Percentiles rank a stretch among this genome's conserved stretches.
These are phyloP conservation scores for Atalantia buxifolia DNA, from an alignment of 345 rosid species.

Conservation along the genomic window DNA sequence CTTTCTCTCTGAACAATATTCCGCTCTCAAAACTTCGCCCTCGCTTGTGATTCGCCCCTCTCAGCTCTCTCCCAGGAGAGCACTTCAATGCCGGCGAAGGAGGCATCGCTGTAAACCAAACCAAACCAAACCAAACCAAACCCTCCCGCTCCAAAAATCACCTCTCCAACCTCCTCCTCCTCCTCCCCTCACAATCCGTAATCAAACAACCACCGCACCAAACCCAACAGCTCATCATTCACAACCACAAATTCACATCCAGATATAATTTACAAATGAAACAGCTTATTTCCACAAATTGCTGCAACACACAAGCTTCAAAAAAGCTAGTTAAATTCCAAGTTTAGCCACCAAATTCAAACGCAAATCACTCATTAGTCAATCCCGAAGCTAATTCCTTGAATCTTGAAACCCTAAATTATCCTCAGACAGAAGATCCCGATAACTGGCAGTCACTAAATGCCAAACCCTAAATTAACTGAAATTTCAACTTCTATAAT, in stretches of 20 bases:
- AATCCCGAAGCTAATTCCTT: slow-evolving; percentile 7
- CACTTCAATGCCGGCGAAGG: slow-evolving; percentile 81
- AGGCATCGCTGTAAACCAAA: slow-evolving; percentile 48
- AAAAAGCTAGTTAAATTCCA: slow-evolving; percentile 3
- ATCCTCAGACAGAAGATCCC: slow-evolving; percentile 9
- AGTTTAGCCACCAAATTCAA: not conserved
- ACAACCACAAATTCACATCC: not conserved
- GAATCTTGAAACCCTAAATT: slow-evolving; percentile 34
- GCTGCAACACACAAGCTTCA: not conserved
- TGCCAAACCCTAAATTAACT: slow-evolving; percentile 28
- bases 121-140: slow-evolving; percentile 13
- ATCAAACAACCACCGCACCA: not conserved
- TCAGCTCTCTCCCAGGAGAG: slow-evolving; percentile 72
- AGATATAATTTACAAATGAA: not conserved
- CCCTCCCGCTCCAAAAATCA: slow-evolving; percentile 9
- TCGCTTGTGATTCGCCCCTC: slow-evolving; percentile 60
- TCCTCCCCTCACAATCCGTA: not conserved
- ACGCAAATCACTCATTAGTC: not conserved
- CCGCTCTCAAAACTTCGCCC: slow-evolving; percentile 77
- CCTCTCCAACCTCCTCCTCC: slow-evolving; percentile 9
- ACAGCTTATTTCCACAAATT: not conserved
- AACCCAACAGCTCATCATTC: slow-evolving; percentile 22
- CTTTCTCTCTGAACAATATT: slow-evolving; percentile 58
- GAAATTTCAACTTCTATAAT: slow-evolving; percentile 14
- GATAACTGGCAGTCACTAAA: slow-evolving; percentile 11